These are phyloP conservation scores for Violaceomyces palustris DNA, from an alignment of 1,284 basidiomycete species.

Conservation along the genomic window DNA sequence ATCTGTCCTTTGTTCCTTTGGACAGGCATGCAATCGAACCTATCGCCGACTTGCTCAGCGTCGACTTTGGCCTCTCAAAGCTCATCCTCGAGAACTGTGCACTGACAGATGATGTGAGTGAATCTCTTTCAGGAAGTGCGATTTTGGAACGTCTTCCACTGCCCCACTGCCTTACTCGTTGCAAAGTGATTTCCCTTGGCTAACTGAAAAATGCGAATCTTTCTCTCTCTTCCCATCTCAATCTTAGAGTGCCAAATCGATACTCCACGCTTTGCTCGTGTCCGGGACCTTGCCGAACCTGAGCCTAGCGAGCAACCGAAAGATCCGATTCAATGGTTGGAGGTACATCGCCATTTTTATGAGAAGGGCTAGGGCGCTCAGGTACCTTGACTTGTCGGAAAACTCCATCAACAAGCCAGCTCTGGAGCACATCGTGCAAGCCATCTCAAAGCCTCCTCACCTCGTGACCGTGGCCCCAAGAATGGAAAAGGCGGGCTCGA, in stretches of 20 bases:
- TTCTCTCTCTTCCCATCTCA: constrained; percentile 53
- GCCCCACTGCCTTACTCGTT: too few relatives aligned
- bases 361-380: constrained; percentile 67
- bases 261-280: constrained; percentile 83
- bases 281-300: constrained; percentile 75
- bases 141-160: neutral
- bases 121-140: neutral
- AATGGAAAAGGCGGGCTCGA: neutral
- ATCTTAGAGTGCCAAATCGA: constrained; percentile 80
- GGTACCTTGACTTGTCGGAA: constrained; percentile 83
- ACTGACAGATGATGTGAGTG: constrained; percentile 41
- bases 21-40: constrained; percentile 39
- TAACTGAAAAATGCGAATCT: neutral
- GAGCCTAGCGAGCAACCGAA: constrained; percentile 78
- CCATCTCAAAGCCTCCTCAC: constrained; percentile 49
- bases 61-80: constrained; percentile 45
- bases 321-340: constrained; percentile 73
- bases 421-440: constrained; percentile 73
- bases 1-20: constrained; percentile 40
- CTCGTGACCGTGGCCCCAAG: neutral
- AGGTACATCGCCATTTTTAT: constrained; percentile 75
- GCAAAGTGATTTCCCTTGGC: too few relatives aligned
- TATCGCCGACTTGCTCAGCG: constrained; percentile 47
- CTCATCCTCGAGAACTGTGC: constrained; percentile 47
- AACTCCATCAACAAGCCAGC: constrained; percentile 69